Percentiles rank a stretch among this genome's conserved stretches.
phyloP scores from a whole-genome alignment of 768 basidiomycete species.

The Mycena venus region DNA sequence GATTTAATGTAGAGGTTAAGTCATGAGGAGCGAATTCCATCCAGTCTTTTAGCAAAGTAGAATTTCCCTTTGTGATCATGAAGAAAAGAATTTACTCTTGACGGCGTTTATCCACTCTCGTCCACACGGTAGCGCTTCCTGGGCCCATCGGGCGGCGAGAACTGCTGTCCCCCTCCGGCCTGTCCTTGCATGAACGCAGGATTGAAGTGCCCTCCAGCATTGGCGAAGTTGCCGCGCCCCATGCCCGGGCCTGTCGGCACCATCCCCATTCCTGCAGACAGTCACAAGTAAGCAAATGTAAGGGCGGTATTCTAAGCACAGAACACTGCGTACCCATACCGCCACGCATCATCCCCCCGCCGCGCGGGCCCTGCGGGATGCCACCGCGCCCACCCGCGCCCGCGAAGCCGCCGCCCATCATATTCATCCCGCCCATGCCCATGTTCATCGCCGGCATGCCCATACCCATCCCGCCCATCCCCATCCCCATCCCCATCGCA shows the following conservation, averaged over 20 bases:
- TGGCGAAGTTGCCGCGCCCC: slow-evolving; percentile 59
- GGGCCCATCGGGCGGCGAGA: slow-evolving; percentile 56
- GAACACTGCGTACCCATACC: slow-evolving; percentile 36
- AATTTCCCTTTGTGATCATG: neutral
- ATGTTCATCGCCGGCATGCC: slow-evolving; percentile 47
- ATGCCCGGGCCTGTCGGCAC: slow-evolving; percentile 54
- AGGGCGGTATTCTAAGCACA: slow-evolving; percentile 18
- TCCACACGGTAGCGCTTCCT: slow-evolving; percentile 70
- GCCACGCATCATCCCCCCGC: slow-evolving; percentile 66
- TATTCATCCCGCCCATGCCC: slow-evolving; percentile 50
- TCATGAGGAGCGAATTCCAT: slow-evolving; percentile 24
- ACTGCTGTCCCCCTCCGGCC: slow-evolving; percentile 50
- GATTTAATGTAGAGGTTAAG: slow-evolving; percentile 31
- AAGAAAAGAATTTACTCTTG: neutral
- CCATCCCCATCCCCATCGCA: slow-evolving; percentile 40
- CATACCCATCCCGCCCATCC: slow-evolving; percentile 51
- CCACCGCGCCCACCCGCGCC: slow-evolving; percentile 55
- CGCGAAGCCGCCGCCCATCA: slow-evolving; percentile 53
- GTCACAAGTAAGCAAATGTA: slow-evolving; percentile 11
- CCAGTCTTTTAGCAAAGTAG: slow-evolving; percentile 7
- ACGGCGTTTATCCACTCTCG: slow-evolving; percentile 56
- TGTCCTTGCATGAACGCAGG: slow-evolving; percentile 76
- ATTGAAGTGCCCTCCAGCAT: slow-evolving; percentile 75
- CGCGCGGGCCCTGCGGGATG: slow-evolving; percentile 65
- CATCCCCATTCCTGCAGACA: slow-evolving; percentile 65